phyloP scores from a whole-genome alignment of 352 stramenopile genomes.

The Hyaloperonospora arabidopsidis region DNA sequence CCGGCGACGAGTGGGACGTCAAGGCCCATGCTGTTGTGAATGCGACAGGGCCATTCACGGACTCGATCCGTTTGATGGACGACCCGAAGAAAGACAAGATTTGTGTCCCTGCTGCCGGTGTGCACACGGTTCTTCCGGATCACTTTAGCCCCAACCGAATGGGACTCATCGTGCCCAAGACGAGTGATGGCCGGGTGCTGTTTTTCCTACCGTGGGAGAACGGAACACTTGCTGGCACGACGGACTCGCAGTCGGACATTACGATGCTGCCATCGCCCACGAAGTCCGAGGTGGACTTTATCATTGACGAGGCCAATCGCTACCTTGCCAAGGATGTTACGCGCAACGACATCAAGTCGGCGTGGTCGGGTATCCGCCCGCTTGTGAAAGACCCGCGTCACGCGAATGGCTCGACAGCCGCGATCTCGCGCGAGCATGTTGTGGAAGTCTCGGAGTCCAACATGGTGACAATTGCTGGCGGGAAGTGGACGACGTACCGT shows the following conservation, averaged over 20 bases:
- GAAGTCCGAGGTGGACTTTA: conserved; percentile 90
- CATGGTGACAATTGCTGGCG: conserved; percentile 92
- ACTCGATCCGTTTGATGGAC: conserved; percentile 88
- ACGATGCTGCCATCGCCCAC: conserved; percentile 92
- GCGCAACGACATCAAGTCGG: conserved; percentile 88
- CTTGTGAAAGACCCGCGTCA: conserved; percentile 88
- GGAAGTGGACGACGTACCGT: conserved; percentile 96
- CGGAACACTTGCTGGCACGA: conserved; percentile 89
- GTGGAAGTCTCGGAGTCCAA: conserved; percentile 87
- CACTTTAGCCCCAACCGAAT: conserved; percentile 93
- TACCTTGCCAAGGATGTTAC: conserved; percentile 88
- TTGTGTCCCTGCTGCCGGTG: conserved; percentile 89
- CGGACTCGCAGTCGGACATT: conserved; percentile 89
- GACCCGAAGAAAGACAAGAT: conserved; percentile 84
- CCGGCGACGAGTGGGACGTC: conserved; percentile 87
- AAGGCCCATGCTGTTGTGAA: conserved; percentile 88
- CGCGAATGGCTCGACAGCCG: conserved; percentile 68
- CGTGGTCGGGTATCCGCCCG: conserved; percentile 93
- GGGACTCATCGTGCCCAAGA: conserved; percentile 95
- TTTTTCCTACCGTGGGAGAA: conserved; percentile 97
- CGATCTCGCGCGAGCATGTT: conserved; percentile 91
- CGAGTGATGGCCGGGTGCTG: conserved; percentile 86
- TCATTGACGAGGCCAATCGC: conserved; percentile 89
- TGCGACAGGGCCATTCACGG: conserved; percentile 91
- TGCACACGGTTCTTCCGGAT: conserved; percentile 93